Evolutionary conservation across 108 stramenopile genomes (phyloP).

Genomic region (Cyclotella cryptica): DNA sequence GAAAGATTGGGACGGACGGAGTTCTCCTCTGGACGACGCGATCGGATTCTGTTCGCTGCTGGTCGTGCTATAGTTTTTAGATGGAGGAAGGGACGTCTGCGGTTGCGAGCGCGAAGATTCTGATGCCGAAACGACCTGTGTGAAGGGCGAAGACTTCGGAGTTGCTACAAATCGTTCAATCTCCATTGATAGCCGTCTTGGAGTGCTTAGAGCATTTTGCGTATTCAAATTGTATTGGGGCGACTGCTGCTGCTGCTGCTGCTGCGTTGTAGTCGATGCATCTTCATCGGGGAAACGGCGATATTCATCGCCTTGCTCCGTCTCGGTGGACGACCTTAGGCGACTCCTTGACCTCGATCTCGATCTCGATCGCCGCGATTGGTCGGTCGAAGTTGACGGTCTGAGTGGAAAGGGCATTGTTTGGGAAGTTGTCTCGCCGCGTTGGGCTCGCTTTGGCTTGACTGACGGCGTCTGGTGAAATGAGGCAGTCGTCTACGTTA

Average conservation of each 20-base stretch:
- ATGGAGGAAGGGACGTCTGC: background rate
- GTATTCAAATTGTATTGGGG: background rate
- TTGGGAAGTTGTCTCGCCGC: too few species aligned
- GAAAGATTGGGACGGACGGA: background rate
- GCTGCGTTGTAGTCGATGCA: background rate
- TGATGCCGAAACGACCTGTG: background rate
- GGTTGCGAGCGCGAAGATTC: background rate
- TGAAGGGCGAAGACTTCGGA: background rate
- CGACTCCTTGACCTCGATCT: too few species aligned
- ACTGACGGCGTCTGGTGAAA: too few species aligned
- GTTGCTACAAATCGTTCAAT: background rate
- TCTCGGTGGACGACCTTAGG: background rate
- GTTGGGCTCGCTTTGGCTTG: too few species aligned
- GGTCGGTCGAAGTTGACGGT: too few species aligned
- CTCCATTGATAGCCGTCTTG: background rate
- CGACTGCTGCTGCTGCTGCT: background rate
- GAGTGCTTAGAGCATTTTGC: background rate
- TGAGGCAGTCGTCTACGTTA: too few species aligned
- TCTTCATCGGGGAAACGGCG: background rate
- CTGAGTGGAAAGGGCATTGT: too few species aligned
- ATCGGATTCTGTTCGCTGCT: background rate
- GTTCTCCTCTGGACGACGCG: too few species aligned
- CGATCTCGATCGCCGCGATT: too few species aligned
- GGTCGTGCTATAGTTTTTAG: background rate
- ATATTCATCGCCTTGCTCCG: conserved; percentile 5